Evolutionary conservation across 2,329 filamentous ascomycete genomes (phyloP), one percentile per base, ranked within the genome.

Genomic region (Exophiala xenobiotica): DNA sequence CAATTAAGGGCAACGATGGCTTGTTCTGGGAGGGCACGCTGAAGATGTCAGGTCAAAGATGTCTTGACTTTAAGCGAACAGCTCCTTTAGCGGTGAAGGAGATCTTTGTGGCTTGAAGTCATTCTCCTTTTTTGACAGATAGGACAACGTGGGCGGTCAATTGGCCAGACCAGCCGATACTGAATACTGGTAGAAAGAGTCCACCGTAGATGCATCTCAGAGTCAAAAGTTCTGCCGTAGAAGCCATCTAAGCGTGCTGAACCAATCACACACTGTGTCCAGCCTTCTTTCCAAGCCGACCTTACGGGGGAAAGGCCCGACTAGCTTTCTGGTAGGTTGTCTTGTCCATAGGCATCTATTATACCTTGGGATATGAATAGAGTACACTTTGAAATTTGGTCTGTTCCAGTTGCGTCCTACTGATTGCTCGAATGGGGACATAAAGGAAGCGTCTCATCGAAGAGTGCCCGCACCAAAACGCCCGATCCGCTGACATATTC

Each of bases 41-140:
- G n/a, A n/a, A n/a, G n/a, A n/a, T n/a, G n/a, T n/a, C n/a, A n/a
- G n/a, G n/a, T n/a, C n/a, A 12, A 35, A 12, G 31, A 35, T 14
- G 8, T 14, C 2, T 40, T 8, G 11, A n/a, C 6, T 22, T n/a
- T 42, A 42, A 57, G 26, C 24, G 45, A 14, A 37, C 20, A 46
- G 18, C 18, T 29, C 8, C 29, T 46, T 23, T 49, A 39, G 56
- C 53, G 52, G 53, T 56, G 56, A 56, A 51, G 42, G 35, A 29
- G 29, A 41, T 6, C 38, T 20, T 24, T 27, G 37, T 43, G 47
- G 52, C 47, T 54, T 29, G 16, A 49, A 27, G 46, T 35, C 38
- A 26, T 22, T 31, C 18, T 51, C 16, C 33, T 48, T 29, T 40
- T 41, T 37, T 29, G 49, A 48, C 37, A 38, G 29, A 23, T 39